A percentile compares a stretch with the other conserved stretches of the same genome.
phyloP scores from a whole-genome alignment of 78 protist species.

The Dictyostelium capitatum region DNA sequence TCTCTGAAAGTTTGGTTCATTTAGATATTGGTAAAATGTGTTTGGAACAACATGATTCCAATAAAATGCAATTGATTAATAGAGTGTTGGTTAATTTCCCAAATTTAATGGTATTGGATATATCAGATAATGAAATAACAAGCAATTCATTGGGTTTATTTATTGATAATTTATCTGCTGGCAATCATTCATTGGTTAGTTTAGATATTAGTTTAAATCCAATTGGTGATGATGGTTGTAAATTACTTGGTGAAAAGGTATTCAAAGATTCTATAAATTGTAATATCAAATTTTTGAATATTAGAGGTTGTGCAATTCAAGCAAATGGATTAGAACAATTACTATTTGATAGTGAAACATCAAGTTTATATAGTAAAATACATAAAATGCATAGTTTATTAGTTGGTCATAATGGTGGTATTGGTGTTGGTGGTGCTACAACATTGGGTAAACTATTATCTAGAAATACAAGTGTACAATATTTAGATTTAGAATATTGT shows the following conservation, averaged over 20 bases:
- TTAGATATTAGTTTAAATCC: background rate
- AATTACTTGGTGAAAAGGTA: background rate
- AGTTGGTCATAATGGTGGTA: background rate
- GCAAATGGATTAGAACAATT: background rate
- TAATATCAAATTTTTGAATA: background rate
- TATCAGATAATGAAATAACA: constrained; percentile 4
- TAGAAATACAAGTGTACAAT: background rate
- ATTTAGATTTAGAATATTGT: constrained; percentile 62
- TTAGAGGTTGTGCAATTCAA: background rate
- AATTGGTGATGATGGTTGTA: background rate
- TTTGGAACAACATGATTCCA: background rate
- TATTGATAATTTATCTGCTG: background rate
- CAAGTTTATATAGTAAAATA: background rate
- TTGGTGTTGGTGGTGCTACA: background rate
- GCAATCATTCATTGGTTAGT: background rate
- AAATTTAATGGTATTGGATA: background rate
- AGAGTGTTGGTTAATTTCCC: background rate
- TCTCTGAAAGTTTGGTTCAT: background rate
- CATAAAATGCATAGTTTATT: background rate
- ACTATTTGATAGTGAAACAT: background rate
- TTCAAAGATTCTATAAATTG: background rate
- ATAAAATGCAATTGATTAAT: constrained; percentile 4
- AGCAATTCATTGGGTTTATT: background rate
- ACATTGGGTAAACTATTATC: background rate
- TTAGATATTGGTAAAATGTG: constrained; percentile 21